Evolutionary conservation across 768 basidiomycete species (phyloP), one percentile per base, ranked within the genome.

Genomic region (Pleurotus citrinopileatus): DNA sequence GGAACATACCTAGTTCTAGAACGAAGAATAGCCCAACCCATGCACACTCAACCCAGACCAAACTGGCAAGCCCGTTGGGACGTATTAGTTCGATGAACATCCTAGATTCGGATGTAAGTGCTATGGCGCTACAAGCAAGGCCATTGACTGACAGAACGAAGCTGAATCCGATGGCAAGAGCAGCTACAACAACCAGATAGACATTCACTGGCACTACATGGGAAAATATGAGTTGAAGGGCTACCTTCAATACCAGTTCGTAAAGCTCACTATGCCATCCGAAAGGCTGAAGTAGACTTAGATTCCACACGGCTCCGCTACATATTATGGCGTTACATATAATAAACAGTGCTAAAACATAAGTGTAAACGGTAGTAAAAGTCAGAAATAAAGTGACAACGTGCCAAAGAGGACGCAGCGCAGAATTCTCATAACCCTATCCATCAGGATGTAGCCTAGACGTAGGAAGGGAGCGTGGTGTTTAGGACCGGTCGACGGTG

Each of bases 31-130:
- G 15, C 1, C 71, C 69, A 29, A 83, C 68, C 87, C 87, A 90
- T 20, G 67, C 43, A 59, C 78, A 79, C 63, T 91, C 89, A 58
- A 89, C 86, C 84, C 85, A 88, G 13, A 89, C 81, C n/a, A 75
- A 77, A 20, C 78, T 77, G 19, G 82, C 75, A 40, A 86, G 63
- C 5, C 79, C 67, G 64, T 78, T 69, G 56, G 69, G 73, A 17
- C 75, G 74, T 20, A 79, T 61, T 29, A 89, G 65, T 65, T 89
- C 87, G 34, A 81, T 64, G 57, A 86, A 84, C 42, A 79, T 75
- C 63, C 80, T 82, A 52, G n/a, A 46, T 15, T 23, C 36, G 22
- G 59, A 42, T 53, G 52, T 52, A 26, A 51, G 17, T 15, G 27
- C 47, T 26, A 15, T 27, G 34, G 15, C 1, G 6, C 8, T 7